Base-by-base conservation (phyloP, 257 asterid species). In the Plantago major region DNA sequence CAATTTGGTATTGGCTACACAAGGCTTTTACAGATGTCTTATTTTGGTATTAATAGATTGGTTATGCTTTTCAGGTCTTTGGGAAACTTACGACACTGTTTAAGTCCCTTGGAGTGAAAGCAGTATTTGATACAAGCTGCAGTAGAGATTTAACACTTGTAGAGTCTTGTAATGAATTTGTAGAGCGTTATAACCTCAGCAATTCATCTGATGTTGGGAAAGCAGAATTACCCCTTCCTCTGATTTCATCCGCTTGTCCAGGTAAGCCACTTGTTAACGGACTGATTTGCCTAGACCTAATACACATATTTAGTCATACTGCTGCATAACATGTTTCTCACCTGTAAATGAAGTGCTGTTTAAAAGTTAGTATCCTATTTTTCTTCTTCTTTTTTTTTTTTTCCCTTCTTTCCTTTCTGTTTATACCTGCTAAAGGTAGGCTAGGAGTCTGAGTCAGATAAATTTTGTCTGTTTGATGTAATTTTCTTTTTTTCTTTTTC, bases 191-290 rank as follows among this genome's bases (percentile, higher is more conserved):
- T 79, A 83, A 75, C 71, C 74, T 71, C 69, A 63, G 68, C 58
- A 74, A 71, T 44, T 62, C 78, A 28, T 46, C 78, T 45, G 75
- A 67, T 73, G 82, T 62, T 37, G 82, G 76, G 65, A 81, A 72
- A 47, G 60, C 80, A 1, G 72, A 71, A 54, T 64, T 65, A 54
- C 58, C 85, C 13, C 78, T 93, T 51, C 99, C 97, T 16, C 79
- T 93, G 90, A 85, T 93, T 72, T 79, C 99, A 58, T 93, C 99
- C 17, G 85, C 99, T 60, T 93, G 99, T 65, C 99, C 99, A 65
- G 99, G 99, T 93, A 72, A 63, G 69, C 30, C 15, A 37, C 42
- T 52, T 18, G 13, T 52, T n/a, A 52, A 52, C 22, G 10, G 10
- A 18, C n/a, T n/a, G n/a, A 22, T 52, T 10, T 52, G 11, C 37